A percentile compares a stretch with the other conserved stretches of the same genome.
These are phyloP conservation scores for Tetraselmis striata DNA, from an alignment of 139 green algal species.

Conservation along the genomic window DNA sequence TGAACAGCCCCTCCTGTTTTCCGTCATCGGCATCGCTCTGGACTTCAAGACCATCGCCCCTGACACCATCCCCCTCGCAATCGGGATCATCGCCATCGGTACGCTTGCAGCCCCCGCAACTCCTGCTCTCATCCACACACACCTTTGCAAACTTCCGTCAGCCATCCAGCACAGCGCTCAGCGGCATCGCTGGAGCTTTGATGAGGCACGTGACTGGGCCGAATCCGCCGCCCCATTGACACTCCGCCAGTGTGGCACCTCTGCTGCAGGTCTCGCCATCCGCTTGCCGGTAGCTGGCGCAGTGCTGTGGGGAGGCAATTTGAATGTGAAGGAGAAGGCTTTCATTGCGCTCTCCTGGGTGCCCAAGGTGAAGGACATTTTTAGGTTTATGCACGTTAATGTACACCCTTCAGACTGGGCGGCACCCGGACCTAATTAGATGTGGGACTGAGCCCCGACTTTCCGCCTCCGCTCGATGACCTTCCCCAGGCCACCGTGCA, in stretches of 20 bases:
- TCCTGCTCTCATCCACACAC: neutral
- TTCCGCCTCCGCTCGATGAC: too few species aligned
- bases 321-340: conserved; percentile 52
- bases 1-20: conserved; percentile 72
- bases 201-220: too few species aligned
- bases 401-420: too few species aligned
- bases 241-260: too few species aligned
- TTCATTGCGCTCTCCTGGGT: conserved; percentile 76
- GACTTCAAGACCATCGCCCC: conserved; percentile 39
- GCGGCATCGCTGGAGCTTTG: too few species aligned
- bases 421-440: too few species aligned
- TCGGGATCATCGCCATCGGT: conserved; percentile 45
- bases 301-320: conserved; percentile 36
- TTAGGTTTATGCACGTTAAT: conserved; percentile 10
- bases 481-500: conserved; percentile 73
- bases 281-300: conserved; percentile 44
- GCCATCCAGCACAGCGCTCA: too few species aligned
- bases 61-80: conserved; percentile 43
- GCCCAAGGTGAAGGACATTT: conserved; percentile 47
- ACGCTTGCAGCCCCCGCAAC: neutral
- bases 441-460: too few species aligned
- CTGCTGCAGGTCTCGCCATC: conserved; percentile 37
- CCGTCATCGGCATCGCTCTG: conserved; percentile 63
- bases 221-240: too few species aligned
- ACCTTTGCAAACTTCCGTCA: too few species aligned